These are phyloP conservation scores for Apiospora marii DNA, from an alignment of 2,329 filamentous ascomycete species.

Conservation along the genomic window DNA sequence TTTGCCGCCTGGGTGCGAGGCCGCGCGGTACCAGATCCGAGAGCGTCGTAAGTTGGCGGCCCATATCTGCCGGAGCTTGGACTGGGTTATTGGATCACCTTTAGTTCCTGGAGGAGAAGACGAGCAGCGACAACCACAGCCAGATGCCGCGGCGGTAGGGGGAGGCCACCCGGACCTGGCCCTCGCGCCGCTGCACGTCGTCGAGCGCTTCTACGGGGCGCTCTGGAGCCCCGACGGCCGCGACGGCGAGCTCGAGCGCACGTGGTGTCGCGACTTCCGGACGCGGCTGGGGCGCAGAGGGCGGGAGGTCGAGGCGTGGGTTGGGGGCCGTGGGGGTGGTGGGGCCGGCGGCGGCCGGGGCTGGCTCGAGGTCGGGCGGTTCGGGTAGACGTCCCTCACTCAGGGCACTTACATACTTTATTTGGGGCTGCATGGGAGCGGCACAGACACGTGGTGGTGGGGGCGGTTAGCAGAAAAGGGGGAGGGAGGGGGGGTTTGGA, in stretches of 20 bases:
- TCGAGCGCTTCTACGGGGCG: slow-evolving; percentile 37
- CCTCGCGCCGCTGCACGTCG: slow-evolving; percentile 38
- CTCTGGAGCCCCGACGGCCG: slow-evolving; percentile 31
- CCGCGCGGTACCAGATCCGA: slow-evolving; percentile 48
- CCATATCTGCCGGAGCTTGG: slow-evolving; percentile 59
- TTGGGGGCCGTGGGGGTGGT: slow-evolving; percentile 11
- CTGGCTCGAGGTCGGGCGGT: slow-evolving; percentile 37
- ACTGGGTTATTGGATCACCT: too few species aligned
- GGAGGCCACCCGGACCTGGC: slow-evolving; percentile 39
- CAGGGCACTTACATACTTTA: too few species aligned
- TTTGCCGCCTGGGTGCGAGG: slow-evolving; percentile 48
- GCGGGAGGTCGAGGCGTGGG: slow-evolving; percentile 30
- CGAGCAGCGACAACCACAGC: neutral
- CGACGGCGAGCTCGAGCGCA: slow-evolving; percentile 36
- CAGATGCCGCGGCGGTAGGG: neutral
- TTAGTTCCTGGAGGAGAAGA: too few species aligned
- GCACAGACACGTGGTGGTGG: neutral
- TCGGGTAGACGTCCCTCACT: slow-evolving; percentile 35
- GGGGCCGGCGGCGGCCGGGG: slow-evolving; percentile 32
- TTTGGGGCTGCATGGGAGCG: neutral
- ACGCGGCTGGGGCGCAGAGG: slow-evolving; percentile 34
- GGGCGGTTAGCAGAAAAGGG: neutral
- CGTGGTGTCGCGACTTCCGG: slow-evolving; percentile 37
- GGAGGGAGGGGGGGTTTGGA: neutral
- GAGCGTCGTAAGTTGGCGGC: slow-evolving; percentile 54